Evolutionary conservation across 139 green algal species (phyloP).

Genomic region (Haematococcus sp.): DNA sequence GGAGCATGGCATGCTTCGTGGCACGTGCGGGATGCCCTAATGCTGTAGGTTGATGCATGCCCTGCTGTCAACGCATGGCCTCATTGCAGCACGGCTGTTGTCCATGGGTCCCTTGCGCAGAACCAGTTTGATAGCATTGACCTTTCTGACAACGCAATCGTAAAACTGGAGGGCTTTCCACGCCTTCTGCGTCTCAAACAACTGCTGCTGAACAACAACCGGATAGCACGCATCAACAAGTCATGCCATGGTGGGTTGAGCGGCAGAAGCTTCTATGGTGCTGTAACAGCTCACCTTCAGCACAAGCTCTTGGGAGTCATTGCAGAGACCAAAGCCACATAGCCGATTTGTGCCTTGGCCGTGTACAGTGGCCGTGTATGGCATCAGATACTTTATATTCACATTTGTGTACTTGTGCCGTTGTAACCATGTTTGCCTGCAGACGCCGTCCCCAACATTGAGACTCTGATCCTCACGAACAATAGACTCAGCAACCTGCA

Average conservation of each 20-base stretch:
- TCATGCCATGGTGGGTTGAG: conserved; percentile 7
- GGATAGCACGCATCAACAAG: conserved; percentile 74
- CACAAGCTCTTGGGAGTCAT: too few relatives aligned
- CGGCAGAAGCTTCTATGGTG: conserved; percentile 62
- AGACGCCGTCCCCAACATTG: conserved; percentile 79
- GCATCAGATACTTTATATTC: too few relatives aligned
- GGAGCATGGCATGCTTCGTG: too few relatives aligned
- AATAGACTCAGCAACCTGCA: conserved; percentile 87
- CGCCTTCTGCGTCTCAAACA: conserved; percentile 78
- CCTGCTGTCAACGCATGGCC: too few relatives aligned
- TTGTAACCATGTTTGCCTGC: conserved; percentile 12
- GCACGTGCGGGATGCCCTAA: not conserved
- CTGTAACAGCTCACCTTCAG: not conserved
- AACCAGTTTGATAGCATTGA: conserved; percentile 99
- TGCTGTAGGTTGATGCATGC: too few relatives aligned
- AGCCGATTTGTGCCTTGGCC: too few relatives aligned
- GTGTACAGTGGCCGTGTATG: too few relatives aligned
- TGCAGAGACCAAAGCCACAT: too few relatives aligned
- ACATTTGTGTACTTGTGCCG: too few relatives aligned
- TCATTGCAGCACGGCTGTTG: not conserved
- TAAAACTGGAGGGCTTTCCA: conserved; percentile 93
- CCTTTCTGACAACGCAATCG: conserved; percentile 94
- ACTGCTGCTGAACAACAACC: conserved; percentile 92
- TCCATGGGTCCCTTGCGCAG: conserved; percentile 40
- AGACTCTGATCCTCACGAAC: conserved; percentile 88